phyloP scores from a whole-genome alignment of 2,329 filamentous ascomycete genomes.

The Pseudogymnoascus sp. region DNA sequence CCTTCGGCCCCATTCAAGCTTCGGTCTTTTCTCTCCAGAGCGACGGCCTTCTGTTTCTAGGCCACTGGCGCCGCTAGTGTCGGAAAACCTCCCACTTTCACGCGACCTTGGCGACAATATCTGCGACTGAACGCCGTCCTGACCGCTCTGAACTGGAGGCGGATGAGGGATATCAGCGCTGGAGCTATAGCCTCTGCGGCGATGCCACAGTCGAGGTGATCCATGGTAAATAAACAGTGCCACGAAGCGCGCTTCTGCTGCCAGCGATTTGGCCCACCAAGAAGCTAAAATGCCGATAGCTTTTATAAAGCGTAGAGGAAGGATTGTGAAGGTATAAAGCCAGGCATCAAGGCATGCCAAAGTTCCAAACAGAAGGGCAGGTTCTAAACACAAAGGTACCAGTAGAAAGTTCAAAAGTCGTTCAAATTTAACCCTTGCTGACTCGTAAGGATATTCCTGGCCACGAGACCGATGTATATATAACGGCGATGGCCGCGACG shows the following conservation, averaged over 20 bases:
- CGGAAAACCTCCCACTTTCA: neutral
- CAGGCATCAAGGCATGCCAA: conserved; percentile 90
- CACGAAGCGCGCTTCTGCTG: conserved; percentile 65
- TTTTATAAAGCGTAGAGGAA: conserved; percentile 80
- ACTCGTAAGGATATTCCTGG: conserved; percentile 72
- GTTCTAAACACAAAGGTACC: conserved; percentile 74
- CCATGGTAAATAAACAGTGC: conserved; percentile 73
- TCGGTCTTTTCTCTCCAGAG: conserved; percentile 20
- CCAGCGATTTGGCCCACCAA: conserved; percentile 70
- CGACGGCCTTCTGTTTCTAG: conserved; percentile 19
- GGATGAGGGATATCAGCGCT: conserved; percentile 17
- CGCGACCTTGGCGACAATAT: neutral
- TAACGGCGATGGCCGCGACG: conserved; percentile 54
- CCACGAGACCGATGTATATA: conserved; percentile 55
- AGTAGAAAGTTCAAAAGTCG: conserved; percentile 82
- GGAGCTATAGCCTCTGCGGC: conserved; percentile 42
- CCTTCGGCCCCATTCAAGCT: conserved; percentile 28
- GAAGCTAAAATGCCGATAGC: conserved; percentile 67
- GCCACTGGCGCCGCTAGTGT: neutral
- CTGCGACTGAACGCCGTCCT: neutral
- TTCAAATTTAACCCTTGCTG: conserved; percentile 84
- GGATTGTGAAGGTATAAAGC: conserved; percentile 92
- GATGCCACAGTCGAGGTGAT: conserved; percentile 67
- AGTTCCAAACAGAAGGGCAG: conserved; percentile 78
- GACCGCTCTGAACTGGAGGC: neutral